Percentiles rank a stretch among this genome's conserved stretches.
Conservation (phyloP, 345 rosid species). For the Pistacia atlantica region DNA sequence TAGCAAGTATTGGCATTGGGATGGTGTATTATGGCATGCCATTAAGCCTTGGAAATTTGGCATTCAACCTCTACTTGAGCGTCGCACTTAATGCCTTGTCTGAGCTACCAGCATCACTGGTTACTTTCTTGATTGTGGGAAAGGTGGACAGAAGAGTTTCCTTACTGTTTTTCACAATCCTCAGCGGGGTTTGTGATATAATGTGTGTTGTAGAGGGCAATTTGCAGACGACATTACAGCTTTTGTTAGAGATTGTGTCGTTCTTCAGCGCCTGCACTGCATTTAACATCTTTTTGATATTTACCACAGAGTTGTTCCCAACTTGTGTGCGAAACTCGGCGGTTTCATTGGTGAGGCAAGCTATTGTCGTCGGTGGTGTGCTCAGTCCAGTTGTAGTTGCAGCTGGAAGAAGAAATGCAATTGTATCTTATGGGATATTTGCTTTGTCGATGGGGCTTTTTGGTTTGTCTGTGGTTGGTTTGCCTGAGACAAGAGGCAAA, state of each 20-base stretch:
- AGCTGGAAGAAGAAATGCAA: constrained; percentile 44
- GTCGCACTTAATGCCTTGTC: constrained; percentile 63
- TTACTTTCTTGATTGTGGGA: not conserved
- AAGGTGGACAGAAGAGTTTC: too few relatives aligned
- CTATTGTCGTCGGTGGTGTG: constrained; percentile 55
- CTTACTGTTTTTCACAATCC: too few relatives aligned
- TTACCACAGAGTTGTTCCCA: constrained; percentile 19
- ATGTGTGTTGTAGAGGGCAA: not conserved
- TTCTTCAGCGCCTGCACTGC: constrained; percentile 13
- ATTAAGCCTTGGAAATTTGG: constrained; percentile 50
- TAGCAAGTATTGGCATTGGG: constrained; percentile 59
- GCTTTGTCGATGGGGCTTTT: constrained; percentile 57
- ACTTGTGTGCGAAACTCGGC: constrained; percentile 16
- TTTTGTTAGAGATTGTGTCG: constrained; percentile 8
- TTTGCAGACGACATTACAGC: constrained; percentile 3
- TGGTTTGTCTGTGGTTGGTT: constrained; percentile 46
- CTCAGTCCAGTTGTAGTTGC: constrained; percentile 61
- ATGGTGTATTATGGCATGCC: constrained; percentile 80
- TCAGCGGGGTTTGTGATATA: too few relatives aligned
- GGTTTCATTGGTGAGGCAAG: constrained; percentile 60
- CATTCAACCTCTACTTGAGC: constrained; percentile 61
- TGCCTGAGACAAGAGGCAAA: constrained; percentile 68
- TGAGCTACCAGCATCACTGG: constrained; percentile 59
- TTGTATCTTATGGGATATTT: constrained; percentile 55
- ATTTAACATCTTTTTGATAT: constrained; percentile 2